Base-by-base conservation (phyloP, 2,329 filamentous ascomycete genomes). In the Colletotrichum costaricense region DNA sequence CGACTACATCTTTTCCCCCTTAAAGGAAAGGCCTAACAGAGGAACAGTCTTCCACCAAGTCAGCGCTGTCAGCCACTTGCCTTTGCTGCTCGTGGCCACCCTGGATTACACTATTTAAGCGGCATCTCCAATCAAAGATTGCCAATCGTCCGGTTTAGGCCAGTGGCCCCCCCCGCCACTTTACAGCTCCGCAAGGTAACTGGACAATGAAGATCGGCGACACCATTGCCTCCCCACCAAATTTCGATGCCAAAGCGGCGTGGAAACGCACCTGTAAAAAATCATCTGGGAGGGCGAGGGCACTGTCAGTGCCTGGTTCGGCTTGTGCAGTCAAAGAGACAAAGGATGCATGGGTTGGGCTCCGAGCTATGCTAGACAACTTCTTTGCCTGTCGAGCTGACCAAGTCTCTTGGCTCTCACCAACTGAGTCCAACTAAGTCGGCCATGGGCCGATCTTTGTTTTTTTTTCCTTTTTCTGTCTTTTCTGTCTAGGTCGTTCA, bases 111-210 rank as follows among this genome's bases (percentile, higher is more conserved):
- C 71, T 71, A 71, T 62, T 49, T 19, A 26, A 60, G 62, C 63
- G 56, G 56, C 55, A 49, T 62, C 67, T 73, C 67, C 71, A 73
- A 73, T 73, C 71, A 73, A 73, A 71, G 22, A 63, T 62, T 57
- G 67, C 55, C 67, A 60, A 56, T 38, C 71, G 67, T 73, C 71
- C 71, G 71, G 67, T 73, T 73, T 71, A 55, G 71, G 71, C 49
- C 67, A 73, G 67, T 60, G 42, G 35, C 35, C 49, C 30, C 49
- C 24, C 30, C 67, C 46, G 59, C 54, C 8, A 49, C 38, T 24
- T 19, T 49, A 52, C 42, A 55, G 60, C 35, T 35, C 49, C 68
- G 14, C n/a, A 30, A 33, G 35, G 14, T 24, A 30, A 33, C 16
- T 66, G 12, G 67, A 66, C 71, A 70, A 70, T 71, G 56, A 73